These are phyloP conservation scores for Tripterygium wilfordii DNA, from an alignment of 177 flowering plant species.

Conservation along the genomic window DNA sequence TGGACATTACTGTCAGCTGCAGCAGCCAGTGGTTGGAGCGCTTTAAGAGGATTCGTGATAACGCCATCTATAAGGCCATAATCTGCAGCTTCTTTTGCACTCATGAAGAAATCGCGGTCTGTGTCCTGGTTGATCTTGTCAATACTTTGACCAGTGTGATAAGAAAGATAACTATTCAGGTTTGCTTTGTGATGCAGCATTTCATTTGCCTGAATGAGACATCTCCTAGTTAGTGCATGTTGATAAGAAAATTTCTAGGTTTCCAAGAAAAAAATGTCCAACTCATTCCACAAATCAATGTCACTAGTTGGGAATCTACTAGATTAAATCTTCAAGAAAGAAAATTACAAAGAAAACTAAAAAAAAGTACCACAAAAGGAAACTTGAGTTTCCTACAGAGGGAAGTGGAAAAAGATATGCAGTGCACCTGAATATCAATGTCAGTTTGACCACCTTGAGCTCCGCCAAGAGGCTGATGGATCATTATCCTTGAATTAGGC, in stretches of 20 bases:
- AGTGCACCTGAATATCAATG: conserved; percentile 89
- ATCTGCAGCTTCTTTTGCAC: conserved; percentile 89
- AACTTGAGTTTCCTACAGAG: too few species aligned
- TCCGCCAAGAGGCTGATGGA: conserved; percentile 99
- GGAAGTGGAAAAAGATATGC: too few species aligned
- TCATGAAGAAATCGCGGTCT: conserved; percentile 94
- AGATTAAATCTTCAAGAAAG: too few species aligned
- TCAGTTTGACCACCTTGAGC: conserved; percentile 88
- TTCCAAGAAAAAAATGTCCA: not conserved
- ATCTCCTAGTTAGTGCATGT: not conserved
- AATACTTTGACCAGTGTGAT: conserved; percentile 81
- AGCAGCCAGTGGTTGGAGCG: conserved; percentile 62
- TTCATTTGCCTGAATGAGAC: conserved; percentile 63
- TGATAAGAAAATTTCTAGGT: not conserved
- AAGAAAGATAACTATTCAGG: conserved; percentile 72
- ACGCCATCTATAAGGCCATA: conserved; percentile 92
- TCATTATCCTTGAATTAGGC: conserved; percentile 98
- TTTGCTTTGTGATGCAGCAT: conserved; percentile 95
- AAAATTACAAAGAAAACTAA: too few species aligned
- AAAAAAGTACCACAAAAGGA: too few species aligned
- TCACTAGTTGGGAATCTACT: too few species aligned
- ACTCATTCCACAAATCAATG: too few species aligned
- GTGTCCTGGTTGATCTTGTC: conserved; percentile 84
- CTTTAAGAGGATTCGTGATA: conserved; percentile 87
- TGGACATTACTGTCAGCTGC: too few species aligned